These are phyloP conservation scores for Calonectria pseudoturangicola DNA, from an alignment of 2,329 filamentous ascomycete species.

Conservation along the genomic window DNA sequence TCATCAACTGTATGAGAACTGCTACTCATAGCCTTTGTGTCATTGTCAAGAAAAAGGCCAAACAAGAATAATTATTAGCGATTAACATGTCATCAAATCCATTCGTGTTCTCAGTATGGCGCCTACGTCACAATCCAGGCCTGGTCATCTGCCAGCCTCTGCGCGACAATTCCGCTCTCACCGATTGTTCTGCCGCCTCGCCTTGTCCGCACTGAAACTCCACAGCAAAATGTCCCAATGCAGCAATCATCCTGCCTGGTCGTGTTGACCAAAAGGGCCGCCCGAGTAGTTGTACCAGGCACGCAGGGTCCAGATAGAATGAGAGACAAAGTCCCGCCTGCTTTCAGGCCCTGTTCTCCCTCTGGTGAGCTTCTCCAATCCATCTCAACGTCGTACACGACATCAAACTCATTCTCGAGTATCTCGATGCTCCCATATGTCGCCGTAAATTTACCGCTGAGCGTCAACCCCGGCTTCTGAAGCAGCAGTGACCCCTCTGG, in stretches of 20 bases:
- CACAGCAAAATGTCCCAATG: conserved; percentile 1
- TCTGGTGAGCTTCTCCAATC: neutral
- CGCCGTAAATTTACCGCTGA: neutral
- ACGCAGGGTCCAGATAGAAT: neutral
- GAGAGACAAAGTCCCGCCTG: neutral
- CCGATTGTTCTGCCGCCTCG: neutral
- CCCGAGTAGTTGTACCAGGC: neutral
- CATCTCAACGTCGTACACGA: neutral
- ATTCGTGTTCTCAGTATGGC: no score
- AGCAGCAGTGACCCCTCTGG: neutral
- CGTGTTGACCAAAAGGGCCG: neutral
- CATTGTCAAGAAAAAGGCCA: no score
- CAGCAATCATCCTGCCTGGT: neutral
- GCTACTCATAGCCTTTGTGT: no score
- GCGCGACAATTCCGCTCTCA: neutral
- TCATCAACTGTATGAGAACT: no score
- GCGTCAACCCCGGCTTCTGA: neutral
- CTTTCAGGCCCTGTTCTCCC: neutral
- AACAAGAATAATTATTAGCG: neutral
- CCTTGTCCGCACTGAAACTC: neutral
- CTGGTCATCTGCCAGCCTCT: neutral
- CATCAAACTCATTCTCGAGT: neutral
- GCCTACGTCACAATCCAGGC: neutral
- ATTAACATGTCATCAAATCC: no score
- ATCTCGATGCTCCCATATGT: neutral